Conservation (phyloP, 2,329 filamentous ascomycete species). For the Xylaria sp. region DNA sequence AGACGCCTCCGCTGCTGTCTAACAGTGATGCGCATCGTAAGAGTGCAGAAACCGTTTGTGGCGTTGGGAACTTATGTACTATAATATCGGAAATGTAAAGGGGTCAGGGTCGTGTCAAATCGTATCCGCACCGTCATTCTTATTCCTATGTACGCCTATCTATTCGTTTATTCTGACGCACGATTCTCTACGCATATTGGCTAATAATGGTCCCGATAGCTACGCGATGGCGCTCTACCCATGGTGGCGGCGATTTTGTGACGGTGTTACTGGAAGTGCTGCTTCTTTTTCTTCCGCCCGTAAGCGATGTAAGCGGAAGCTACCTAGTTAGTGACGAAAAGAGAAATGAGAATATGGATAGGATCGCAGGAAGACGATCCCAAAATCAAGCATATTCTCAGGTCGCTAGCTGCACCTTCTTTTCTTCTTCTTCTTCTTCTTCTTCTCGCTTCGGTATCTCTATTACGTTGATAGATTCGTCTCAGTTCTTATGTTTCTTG, state of each 20-base stretch:
- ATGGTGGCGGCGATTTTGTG: not conserved
- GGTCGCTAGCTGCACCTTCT: not conserved
- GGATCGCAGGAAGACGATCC: not conserved
- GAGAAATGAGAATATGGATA: not conserved
- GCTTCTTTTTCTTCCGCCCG: not conserved
- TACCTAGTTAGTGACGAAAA: not conserved
- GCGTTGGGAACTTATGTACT: not conserved
- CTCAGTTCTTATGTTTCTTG: not conserved
- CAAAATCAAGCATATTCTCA: not conserved
- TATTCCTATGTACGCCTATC: not conserved
- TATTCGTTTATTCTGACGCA: not conserved
- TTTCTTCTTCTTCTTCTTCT: not conserved
- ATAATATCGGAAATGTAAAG: not conserved
- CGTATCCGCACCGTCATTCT: not conserved
- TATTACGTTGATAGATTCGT: not conserved
- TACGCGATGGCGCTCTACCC: not conserved
- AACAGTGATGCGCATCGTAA: not conserved
- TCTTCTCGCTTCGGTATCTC: not conserved
- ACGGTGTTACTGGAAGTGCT: not conserved
- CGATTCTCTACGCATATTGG: not conserved
- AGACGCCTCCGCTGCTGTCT: not conserved
- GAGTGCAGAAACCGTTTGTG: conserved; percentile 1
- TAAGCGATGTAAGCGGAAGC: not conserved
- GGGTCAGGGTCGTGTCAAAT: not conserved
- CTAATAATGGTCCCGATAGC: not conserved